These are phyloP conservation scores for Botrytis medusae DNA, from an alignment of 2,329 filamentous ascomycete genomes.

Conservation along the genomic window DNA sequence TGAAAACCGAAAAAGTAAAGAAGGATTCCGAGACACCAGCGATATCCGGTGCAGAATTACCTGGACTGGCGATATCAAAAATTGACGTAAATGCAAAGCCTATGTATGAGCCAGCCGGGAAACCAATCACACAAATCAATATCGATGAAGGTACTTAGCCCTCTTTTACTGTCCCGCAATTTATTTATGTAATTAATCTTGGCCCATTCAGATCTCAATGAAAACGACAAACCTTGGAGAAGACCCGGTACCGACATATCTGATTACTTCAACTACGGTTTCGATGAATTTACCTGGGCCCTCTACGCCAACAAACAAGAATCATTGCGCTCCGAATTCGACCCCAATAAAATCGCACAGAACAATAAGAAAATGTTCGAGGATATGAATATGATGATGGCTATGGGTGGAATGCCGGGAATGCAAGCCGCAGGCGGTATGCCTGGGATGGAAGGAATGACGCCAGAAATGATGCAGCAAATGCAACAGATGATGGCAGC, in stretches of 20 bases:
- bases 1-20: constrained; percentile 50
- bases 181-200: constrained; percentile 13
- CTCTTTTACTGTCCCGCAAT: background rate
- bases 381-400: constrained; percentile 69
- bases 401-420: constrained; percentile 50
- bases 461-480: constrained; percentile 66
- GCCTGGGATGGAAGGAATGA: constrained; percentile 61
- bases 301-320: constrained; percentile 91
- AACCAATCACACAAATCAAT: constrained; percentile 74
- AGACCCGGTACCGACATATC: constrained; percentile 91
- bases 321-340: constrained; percentile 71
- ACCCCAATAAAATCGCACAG: constrained; percentile 60
- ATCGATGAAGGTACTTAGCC: constrained; percentile 60
- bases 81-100: constrained; percentile 85
- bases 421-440: constrained; percentile 45
- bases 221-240: constrained; percentile 92
- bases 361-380: constrained; percentile 79
- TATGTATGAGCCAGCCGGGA: constrained; percentile 73
- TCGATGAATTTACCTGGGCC: constrained; percentile 98
- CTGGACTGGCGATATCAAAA: constrained; percentile 74
- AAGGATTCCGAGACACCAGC: constrained; percentile 39
- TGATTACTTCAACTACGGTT: constrained; percentile 99
- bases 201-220: constrained; percentile 56
- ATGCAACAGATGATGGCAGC: constrained; percentile 71
- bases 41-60: constrained; percentile 49